Conservation (phyloP, 75 land plant species). For the Selaginella moellendorffii region DNA sequence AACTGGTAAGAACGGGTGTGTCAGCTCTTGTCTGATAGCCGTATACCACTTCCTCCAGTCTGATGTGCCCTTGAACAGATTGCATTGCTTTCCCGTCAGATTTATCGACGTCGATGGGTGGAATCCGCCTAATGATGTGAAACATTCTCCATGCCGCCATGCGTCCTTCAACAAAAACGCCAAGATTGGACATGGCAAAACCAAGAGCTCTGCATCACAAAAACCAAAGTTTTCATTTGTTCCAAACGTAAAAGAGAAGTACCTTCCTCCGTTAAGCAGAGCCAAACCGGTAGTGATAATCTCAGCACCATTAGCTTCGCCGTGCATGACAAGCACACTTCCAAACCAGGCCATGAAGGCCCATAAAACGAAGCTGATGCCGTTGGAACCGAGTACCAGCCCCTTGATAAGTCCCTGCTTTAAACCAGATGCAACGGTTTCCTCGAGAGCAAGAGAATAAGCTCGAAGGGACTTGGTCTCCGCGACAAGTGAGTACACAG, state of each 20-base stretch:
- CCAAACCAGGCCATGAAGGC: conserved; percentile 43
- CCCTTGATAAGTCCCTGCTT: conserved; percentile 75
- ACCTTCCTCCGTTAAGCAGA: background rate
- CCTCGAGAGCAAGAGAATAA: conserved; percentile 32
- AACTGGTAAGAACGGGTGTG: too few species aligned
- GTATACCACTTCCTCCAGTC: too few species aligned
- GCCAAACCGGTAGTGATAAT: background rate
- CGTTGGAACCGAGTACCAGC: conserved; percentile 49
- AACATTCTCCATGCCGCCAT: background rate
- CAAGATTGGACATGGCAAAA: background rate
- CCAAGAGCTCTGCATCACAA: background rate
- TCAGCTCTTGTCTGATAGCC: too few species aligned
- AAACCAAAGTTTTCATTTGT: background rate
- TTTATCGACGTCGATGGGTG: background rate
- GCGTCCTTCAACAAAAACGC: background rate
- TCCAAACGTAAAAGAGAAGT: background rate
- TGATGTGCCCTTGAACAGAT: background rate
- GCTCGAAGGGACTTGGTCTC: conserved; percentile 36
- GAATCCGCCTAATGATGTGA: background rate
- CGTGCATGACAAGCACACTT: background rate
- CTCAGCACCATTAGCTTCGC: too few species aligned
- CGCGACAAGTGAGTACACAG: conserved; percentile 63
- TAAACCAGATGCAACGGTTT: conserved; percentile 34
- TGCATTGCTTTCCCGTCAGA: background rate
- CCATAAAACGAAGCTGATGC: conserved; percentile 60